Conservation (phyloP, 768 basidiomycete species). For the Russula ochroleuca region DNA sequence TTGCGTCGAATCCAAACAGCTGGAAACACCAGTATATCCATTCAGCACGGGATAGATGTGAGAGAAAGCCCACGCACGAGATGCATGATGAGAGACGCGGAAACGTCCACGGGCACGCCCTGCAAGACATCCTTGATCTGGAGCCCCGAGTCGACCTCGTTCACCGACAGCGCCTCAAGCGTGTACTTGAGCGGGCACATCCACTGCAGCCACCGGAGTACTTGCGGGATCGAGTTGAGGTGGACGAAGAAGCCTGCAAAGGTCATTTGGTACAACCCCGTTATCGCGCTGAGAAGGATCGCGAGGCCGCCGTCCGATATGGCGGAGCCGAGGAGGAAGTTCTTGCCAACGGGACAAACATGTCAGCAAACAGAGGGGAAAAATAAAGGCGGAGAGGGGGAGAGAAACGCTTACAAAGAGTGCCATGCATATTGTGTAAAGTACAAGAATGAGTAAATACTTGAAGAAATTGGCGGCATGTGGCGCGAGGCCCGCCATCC, state of each 20-base stretch:
- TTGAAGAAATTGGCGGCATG: conserved; percentile 89
- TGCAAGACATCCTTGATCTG: conserved; percentile 74
- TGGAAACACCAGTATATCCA: conserved; percentile 29
- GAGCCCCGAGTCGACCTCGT: conserved; percentile 86
- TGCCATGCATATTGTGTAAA: conserved; percentile 82
- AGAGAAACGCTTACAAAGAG: conserved; percentile 54
- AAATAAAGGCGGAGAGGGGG: conserved; percentile 1
- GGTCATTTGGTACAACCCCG: conserved; percentile 78
- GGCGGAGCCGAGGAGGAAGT: conserved; percentile 82
- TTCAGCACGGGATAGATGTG: conserved; percentile 7
- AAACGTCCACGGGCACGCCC: conserved; percentile 79
- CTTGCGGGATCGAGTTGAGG: conserved; percentile 76
- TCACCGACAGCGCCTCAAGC: conserved; percentile 84
- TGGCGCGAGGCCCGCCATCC: conserved; percentile 88
- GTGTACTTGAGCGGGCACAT: conserved; percentile 77
- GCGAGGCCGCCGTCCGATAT: conserved; percentile 88
- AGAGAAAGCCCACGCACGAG: conserved; percentile 45
- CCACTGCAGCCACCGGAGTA: conserved; percentile 93
- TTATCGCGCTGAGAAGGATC: conserved; percentile 77
- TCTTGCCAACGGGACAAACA: conserved; percentile 41
- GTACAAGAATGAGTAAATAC: conserved; percentile 82
- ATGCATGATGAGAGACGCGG: conserved; percentile 82
- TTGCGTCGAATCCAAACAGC: conserved; percentile 81
- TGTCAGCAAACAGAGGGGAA: neutral
- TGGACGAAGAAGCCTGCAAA: conserved; percentile 94